phyloP scores from a whole-genome alignment of 2,329 filamentous ascomycete genomes.

The Sarocladium brachiariae region DNA sequence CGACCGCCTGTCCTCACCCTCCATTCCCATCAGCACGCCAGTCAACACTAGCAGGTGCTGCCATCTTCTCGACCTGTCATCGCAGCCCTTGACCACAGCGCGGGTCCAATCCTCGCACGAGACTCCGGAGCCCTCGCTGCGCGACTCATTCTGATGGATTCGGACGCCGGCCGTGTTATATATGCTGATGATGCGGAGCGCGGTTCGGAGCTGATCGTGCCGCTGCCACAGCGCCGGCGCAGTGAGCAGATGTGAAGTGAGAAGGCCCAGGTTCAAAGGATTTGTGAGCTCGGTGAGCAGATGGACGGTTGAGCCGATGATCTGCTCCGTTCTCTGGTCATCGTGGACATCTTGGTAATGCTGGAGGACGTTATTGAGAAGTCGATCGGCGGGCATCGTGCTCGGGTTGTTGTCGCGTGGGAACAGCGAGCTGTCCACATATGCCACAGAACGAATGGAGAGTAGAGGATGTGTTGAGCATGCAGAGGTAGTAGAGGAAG shows the following conservation, averaged over 20 bases:
- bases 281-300: constrained; percentile 66
- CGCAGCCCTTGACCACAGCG: constrained; percentile 50
- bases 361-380: constrained; percentile 60
- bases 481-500: not conserved
- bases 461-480: too few relatives aligned
- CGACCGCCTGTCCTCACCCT: constrained; percentile 54
- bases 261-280: constrained; percentile 65
- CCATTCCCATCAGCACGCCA: constrained; percentile 72
- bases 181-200: constrained; percentile 61
- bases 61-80: constrained; percentile 62
- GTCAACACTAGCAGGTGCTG: constrained; percentile 76
- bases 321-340: constrained; percentile 43
- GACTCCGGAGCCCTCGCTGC: constrained; percentile 36
- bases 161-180: constrained; percentile 61
- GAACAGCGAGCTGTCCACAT: not conserved
- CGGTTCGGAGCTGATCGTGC: constrained; percentile 53
- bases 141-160: constrained; percentile 42
- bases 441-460: not conserved
- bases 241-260: constrained; percentile 65
- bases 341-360: constrained; percentile 49
- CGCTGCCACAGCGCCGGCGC: constrained; percentile 65
- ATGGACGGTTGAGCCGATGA: constrained; percentile 59
- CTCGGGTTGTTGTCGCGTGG: not conserved
- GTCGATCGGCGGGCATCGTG: constrained; percentile 58
- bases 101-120: constrained; percentile 47